Evolutionary conservation across 345 rosid genomes (phyloP), one percentile per base, ranked within the genome.

Genomic region (Combretum micranthum): DNA sequence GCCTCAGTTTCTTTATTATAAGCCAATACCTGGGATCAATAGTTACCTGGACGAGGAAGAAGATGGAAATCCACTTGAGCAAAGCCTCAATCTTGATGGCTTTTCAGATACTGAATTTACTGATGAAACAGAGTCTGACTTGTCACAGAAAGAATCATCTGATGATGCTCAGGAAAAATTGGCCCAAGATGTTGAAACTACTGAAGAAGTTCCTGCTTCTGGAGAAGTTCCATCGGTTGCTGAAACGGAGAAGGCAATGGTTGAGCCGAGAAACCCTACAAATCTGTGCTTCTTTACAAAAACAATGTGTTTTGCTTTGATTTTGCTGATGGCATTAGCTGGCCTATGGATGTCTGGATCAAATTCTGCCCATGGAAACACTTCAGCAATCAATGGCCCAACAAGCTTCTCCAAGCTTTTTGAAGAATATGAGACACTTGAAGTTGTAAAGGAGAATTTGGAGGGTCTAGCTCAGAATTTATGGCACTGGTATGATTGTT

Each of bases 61-160:
- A 53, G 80, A 70, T 26, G 67, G 81, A 17, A 66, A 20, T 47
- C 73, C 72, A 64, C 86, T 86, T 4, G 80, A 80, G 20, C 82
- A 80, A 15, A 56, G 71, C 62, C 79, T 82, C 64, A 59, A 60
- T 47, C 69, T 79, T 6, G 87, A 84, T 48, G 71, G 74, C 55
- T 70, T 62, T 46, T 76, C 83, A 0, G 85, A 83, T 16, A 52
- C 76, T 46, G 91, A 86, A 42, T 50, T 69, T 49, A 70, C 78
- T 55, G 89, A 71, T 53, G 90, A 78, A 73, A 62, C 70, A 12
- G 60, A 59, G 12, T 72, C 83, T 37, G 82, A 71, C 23, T 80
- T 44, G 42, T 74, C 81, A 26, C 73, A 50, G 46, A 73, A 62
- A 60, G 82, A 76, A 47, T 69, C 10, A 32, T 32, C 79, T 2